Evolutionary conservation across 495 filamentous ascomycete species (phyloP).

Genomic region (Talaromyces borbonicus): DNA sequence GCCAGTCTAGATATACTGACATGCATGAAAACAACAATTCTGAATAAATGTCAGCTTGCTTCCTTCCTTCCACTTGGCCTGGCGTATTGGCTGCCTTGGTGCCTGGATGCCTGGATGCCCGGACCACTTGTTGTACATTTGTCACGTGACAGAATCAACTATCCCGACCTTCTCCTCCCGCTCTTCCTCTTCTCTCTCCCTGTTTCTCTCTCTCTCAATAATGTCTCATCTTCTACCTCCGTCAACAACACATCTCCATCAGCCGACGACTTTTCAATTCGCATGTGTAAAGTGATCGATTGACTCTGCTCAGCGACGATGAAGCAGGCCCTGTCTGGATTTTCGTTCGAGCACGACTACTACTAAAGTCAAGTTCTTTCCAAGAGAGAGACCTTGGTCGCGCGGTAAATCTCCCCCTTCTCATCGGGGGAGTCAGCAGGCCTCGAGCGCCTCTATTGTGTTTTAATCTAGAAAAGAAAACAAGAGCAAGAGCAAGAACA

Average conservation of each 20-base stretch:
- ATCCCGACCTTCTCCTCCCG: conserved; percentile 7
- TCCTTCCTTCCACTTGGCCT: not conserved
- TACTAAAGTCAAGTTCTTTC: conserved; percentile 27
- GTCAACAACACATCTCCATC: too few species aligned
- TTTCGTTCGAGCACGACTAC: too few species aligned
- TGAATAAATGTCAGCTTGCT: too few species aligned
- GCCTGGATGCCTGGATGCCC: too few species aligned
- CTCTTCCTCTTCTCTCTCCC: conserved; percentile 13
- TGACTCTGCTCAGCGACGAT: conserved; percentile 31
- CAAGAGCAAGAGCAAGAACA: not conserved
- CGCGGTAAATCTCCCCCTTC: not conserved
- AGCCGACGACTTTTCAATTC: too few species aligned
- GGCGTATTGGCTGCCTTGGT: too few species aligned
- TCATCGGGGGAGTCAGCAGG: not conserved
- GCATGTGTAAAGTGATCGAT: conserved; percentile 38
- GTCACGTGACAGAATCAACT: conserved; percentile 8
- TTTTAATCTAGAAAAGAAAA: not conserved
- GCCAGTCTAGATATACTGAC: too few species aligned
- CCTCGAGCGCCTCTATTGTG: not conserved
- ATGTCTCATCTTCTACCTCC: conserved; percentile 17
- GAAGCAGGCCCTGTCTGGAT: conserved; percentile 23
- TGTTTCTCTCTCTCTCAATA: conserved; percentile 12
- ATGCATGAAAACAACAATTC: too few species aligned
- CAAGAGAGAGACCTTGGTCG: too few species aligned
- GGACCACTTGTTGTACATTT: too few species aligned